A percentile compares a stretch with the other conserved stretches of the same genome.
phyloP scores from a whole-genome alignment of 352 stramenopile genomes.

The Lagenidium sp. region DNA sequence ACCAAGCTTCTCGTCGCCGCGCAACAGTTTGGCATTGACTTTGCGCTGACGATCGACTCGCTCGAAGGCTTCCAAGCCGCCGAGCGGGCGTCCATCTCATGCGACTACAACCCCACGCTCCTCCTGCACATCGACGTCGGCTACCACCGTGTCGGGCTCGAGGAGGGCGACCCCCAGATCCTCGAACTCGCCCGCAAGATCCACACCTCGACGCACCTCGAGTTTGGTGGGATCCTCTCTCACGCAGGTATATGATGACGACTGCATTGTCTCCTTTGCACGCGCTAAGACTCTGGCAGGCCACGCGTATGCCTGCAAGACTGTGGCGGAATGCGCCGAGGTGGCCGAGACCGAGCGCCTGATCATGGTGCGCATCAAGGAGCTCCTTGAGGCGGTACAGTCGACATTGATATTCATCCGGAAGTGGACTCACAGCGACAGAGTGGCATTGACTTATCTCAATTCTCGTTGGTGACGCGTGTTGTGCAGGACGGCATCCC shows the following conservation, averaged over 20 bases:
- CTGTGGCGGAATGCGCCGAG: conserved; percentile 29
- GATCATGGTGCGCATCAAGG: conserved; percentile 63
- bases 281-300: conserved; percentile 23
- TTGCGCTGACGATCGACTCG: conserved; percentile 59
- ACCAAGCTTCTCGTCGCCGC: conserved; percentile 36
- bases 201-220: conserved; percentile 30
- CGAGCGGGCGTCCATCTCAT: conserved; percentile 32
- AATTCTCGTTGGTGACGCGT: neutral
- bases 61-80: conserved; percentile 36
- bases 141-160: conserved; percentile 66
- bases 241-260: conserved; percentile 49
- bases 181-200: conserved; percentile 42
- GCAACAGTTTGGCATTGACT: conserved; percentile 32
- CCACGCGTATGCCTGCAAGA: conserved; percentile 48
- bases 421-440: too few species aligned
- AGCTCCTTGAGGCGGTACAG: conserved; percentile 33
- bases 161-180: conserved; percentile 40
- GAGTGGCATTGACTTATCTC: too few species aligned
- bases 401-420: too few species aligned
- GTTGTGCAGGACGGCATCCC: conserved; percentile 25
- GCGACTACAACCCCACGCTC: conserved; percentile 33
- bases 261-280: too few species aligned
- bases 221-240: conserved; percentile 51
- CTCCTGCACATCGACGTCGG: conserved; percentile 68
- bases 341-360: conserved; percentile 48